phyloP scores from a whole-genome alignment of 176 grass and related monocot species.

The Oryza meyeriana region DNA sequence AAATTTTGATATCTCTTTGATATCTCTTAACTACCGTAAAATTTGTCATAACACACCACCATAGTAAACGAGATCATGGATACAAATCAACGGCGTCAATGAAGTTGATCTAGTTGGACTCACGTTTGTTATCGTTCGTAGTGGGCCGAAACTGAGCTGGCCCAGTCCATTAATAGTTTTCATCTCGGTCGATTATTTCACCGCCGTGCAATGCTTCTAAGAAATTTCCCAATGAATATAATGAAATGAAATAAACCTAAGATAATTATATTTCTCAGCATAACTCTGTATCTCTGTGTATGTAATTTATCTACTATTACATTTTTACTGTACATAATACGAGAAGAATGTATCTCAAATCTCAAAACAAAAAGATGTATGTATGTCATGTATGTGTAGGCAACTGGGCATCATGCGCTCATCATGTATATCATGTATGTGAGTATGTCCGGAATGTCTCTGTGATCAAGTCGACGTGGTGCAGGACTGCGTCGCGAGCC shows the following conservation, averaged over 20 bases:
- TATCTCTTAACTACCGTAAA: too few species aligned
- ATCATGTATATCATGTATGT: background rate
- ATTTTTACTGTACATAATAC: constrained; percentile 17
- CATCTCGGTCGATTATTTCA: too few species aligned
- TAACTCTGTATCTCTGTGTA: background rate
- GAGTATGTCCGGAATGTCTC: too few species aligned
- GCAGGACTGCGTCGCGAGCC: constrained; percentile 32
- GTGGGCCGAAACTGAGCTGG: background rate
- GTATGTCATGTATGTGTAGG: background rate
- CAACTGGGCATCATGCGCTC: background rate
- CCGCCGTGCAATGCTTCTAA: too few species aligned
- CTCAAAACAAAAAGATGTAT: background rate
- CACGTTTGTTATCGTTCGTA: background rate
- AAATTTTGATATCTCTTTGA: too few species aligned
- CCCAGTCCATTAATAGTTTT: background rate
- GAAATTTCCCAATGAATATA: background rate
- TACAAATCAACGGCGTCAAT: too few species aligned
- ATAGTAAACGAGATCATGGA: too few species aligned
- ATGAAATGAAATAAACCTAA: background rate
- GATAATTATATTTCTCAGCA: background rate
- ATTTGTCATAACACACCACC: too few species aligned
- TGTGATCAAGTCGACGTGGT: constrained; percentile 37
- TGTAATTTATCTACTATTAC: background rate
- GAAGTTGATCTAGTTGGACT: background rate
- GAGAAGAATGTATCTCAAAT: background rate